Evolutionary conservation across 2,329 filamentous ascomycete species (phyloP), one percentile per base, ranked within the genome.

Genomic region (Pseudocercospora crystallina): DNA sequence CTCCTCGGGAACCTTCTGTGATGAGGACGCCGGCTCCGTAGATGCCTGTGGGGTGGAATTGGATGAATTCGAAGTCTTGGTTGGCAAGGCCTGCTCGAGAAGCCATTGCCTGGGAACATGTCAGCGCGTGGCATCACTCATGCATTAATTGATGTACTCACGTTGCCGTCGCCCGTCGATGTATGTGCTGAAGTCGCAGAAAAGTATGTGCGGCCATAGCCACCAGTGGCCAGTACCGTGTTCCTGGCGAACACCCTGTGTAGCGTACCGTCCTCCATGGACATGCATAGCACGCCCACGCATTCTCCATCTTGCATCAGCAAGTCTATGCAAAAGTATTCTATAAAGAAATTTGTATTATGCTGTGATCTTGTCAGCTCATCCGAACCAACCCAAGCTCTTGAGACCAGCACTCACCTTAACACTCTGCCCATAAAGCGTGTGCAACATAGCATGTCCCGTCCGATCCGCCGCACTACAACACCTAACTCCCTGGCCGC

Each of bases 31-130:
- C 76, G 17, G 75, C 75, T 20, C 75, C 76, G 51, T 78, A 78
- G 34, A 78, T 78, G 5, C 76, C 75, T 32, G 73, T 73, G 1
- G 75, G 75, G 55, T 78, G 76, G 47, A 78, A 78, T 50, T 78
- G 76, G 2, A 78, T 74, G 51, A 78, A 78, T 51, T 78, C 75
- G 67, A 78, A 73, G 55, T 77, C 75, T 56, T 77, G 75, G 38
- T 77, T 71, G 1, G 75, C 74, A 4, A 78, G 61, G 8, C 75
- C 75, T 5, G 75, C 76, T 58, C 76, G 65, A 17, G 75, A 67
- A 3, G 71, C 74, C 75, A 78, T 78, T 8, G 76, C 75, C 63
- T 65, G 33, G n/a, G 9, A 43, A 7, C 12, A 8, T 4, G 31
- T 54, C 32, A 54, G 47, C 34, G 8, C 5, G 5, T 17, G n/a